A percentile compares a stretch with the other conserved stretches of the same genome.
Conservation (phyloP, 805 yeast genomes). For the Yarrowia porcina region DNA sequence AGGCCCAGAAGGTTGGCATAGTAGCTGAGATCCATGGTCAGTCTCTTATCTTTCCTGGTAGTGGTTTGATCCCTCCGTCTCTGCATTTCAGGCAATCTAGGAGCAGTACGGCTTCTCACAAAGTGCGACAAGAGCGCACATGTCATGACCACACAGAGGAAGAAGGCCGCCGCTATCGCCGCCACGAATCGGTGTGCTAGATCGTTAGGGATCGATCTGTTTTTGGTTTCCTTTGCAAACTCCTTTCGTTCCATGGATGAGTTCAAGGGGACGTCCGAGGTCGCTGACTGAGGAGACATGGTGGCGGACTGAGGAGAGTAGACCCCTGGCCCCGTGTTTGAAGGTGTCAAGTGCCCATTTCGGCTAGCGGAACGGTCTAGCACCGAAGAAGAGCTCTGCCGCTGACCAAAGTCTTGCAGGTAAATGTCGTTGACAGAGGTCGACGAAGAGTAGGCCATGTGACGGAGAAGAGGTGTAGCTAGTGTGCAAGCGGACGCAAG, state of each 20-base stretch:
- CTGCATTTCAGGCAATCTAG: slow-evolving; percentile 29
- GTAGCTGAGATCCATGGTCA: slow-evolving; percentile 58
- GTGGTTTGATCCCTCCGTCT: slow-evolving; percentile 32
- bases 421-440: slow-evolving; percentile 24
- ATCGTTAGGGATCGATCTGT: neutral
- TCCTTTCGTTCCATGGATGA: neutral
- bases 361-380: slow-evolving; percentile 27
- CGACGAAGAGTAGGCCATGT: slow-evolving; percentile 21
- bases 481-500: neutral
- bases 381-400: slow-evolving; percentile 32
- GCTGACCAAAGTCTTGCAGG: slow-evolving; percentile 31
- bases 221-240: neutral
- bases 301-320: neutral
- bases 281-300: slow-evolving; percentile 10
- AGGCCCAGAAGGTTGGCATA: slow-evolving; percentile 64
- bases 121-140: slow-evolving; percentile 9
- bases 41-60: slow-evolving; percentile 37
- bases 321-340: neutral
- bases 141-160: slow-evolving; percentile 19
- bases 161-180: slow-evolving; percentile 1
- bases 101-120: neutral
- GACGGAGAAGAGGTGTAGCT: neutral
- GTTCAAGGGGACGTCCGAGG: neutral
- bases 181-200: neutral
- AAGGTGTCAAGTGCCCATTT: slow-evolving; percentile 14